Percentiles rank a stretch among this genome's conserved stretches.
Evolutionary conservation across 2,329 filamentous ascomycete species (phyloP).

Genomic region (Xylariales sp.): DNA sequence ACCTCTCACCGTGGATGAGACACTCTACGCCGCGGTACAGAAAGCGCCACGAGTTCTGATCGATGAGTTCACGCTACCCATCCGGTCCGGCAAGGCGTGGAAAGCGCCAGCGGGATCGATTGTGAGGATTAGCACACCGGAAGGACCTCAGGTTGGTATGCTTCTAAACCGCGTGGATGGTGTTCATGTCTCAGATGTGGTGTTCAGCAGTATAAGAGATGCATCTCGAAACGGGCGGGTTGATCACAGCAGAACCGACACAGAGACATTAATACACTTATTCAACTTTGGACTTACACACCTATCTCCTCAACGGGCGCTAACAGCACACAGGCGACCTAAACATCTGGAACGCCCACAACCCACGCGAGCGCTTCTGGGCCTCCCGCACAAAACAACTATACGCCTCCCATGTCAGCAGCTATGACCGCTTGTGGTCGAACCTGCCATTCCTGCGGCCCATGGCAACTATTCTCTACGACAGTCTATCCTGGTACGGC

Average conservation of each 20-base stretch:
- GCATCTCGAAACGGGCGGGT: too few relatives aligned
- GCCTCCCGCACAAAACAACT: constrained; percentile 73
- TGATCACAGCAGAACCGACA: too few relatives aligned
- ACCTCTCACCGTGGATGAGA: constrained; percentile 38
- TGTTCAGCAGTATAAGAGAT: too few relatives aligned
- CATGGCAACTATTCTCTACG: constrained; percentile 63
- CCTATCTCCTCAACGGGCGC: too few relatives aligned
- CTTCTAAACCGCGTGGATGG: too few relatives aligned
- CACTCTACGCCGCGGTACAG: constrained; percentile 59
- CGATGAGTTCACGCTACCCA: constrained; percentile 59
- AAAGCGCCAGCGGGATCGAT: constrained; percentile 63
- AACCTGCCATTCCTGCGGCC: constrained; percentile 73
- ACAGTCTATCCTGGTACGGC: constrained; percentile 61
- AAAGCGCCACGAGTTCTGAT: constrained; percentile 35
- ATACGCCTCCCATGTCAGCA: constrained; percentile 68
- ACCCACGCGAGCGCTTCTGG: constrained; percentile 80
- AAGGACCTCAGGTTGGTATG: constrained; percentile 68
- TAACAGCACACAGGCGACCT: too few relatives aligned
- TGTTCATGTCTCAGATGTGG: too few relatives aligned
- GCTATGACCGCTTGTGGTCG: constrained; percentile 72
- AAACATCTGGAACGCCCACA: constrained; percentile 74
- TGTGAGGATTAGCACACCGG: constrained; percentile 68
- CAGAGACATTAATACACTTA: too few relatives aligned
- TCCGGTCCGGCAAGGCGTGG: constrained; percentile 72
- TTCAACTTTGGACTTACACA: too few relatives aligned